These are phyloP conservation scores for Starmerella sp. DNA, from an alignment of 805 yeast species.

Conservation along the genomic window DNA sequence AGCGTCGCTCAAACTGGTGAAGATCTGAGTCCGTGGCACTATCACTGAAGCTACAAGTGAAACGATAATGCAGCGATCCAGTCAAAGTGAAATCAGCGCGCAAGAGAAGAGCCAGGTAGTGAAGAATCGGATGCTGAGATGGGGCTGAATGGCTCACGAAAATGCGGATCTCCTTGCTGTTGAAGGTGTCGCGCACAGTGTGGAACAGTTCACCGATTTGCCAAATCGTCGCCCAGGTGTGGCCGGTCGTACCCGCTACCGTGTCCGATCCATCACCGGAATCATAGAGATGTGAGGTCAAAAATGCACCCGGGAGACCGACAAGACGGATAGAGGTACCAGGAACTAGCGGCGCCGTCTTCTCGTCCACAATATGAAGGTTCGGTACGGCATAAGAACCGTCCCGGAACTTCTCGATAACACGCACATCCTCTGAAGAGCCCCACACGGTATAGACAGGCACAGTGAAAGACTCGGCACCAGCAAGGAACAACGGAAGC, in stretches of 20 bases:
- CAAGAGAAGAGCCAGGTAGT: conserved; percentile 53
- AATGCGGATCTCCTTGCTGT: conserved; percentile 41
- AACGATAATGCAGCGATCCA: conserved; percentile 44
- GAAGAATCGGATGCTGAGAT: conserved; percentile 54
- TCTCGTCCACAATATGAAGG: conserved; percentile 51
- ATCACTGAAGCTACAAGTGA: conserved; percentile 60
- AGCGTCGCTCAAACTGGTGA: conserved; percentile 1
- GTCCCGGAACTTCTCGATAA: conserved; percentile 48
- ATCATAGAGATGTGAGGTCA: conserved; percentile 57
- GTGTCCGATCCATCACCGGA: conserved; percentile 41
- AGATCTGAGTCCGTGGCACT: conserved; percentile 47
- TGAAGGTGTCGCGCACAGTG: conserved; percentile 34
- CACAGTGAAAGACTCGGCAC: conserved; percentile 33
- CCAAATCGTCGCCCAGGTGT: conserved; percentile 60
- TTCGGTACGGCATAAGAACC: conserved; percentile 47
- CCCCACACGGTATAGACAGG: conserved; percentile 77
- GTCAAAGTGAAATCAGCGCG: conserved; percentile 57
- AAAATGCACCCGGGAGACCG: conserved; percentile 64
- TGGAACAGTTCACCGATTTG: conserved; percentile 58
- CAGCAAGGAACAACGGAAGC: conserved; percentile 39
- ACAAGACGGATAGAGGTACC: conserved; percentile 45
- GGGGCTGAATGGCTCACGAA: conserved; percentile 63
- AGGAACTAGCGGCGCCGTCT: conserved; percentile 12
- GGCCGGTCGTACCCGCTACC: conserved; percentile 54
- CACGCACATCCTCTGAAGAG: conserved; percentile 60